Conservation (phyloP, 106 monocot species). For the Alisma plantagoaquatica region DNA sequence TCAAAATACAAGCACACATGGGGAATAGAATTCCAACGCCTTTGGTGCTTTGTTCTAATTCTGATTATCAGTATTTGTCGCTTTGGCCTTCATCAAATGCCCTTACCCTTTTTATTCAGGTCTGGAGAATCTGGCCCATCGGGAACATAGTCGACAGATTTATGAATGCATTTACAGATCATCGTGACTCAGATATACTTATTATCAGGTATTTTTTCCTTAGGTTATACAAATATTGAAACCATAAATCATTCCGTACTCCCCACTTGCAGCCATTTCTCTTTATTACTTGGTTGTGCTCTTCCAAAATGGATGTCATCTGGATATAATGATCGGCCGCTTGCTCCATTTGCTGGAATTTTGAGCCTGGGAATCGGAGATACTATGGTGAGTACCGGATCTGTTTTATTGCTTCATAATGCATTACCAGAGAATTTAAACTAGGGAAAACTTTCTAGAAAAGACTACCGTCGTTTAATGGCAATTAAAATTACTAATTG, state of each 20-base stretch:
- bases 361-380: slow-evolving; percentile 98
- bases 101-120: slow-evolving; percentile 18
- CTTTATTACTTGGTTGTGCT: slow-evolving; percentile 92
- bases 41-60: too few species aligned
- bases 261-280: slow-evolving; percentile 71
- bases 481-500: too few species aligned
- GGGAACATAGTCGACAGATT: slow-evolving; percentile 78
- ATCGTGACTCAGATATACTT: slow-evolving; percentile 95
- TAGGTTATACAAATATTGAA: not conserved
- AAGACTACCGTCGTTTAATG: too few species aligned
- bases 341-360: slow-evolving; percentile 94
- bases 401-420: too few species aligned
- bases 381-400: slow-evolving; percentile 65
- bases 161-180: slow-evolving; percentile 99
- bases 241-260: not conserved
- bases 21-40: too few species aligned
- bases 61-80: too few species aligned
- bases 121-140: slow-evolving; percentile 87
- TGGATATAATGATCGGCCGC: slow-evolving; percentile 81
- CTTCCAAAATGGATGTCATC: slow-evolving; percentile 95
- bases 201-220: slow-evolving; percentile 60
- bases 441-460: too few species aligned
- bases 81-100: not conserved
- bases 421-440: too few species aligned
- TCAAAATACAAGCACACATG: too few species aligned